Conservation (phyloP, 2,329 filamentous ascomycete species). For the Talaromyces sp. region DNA sequence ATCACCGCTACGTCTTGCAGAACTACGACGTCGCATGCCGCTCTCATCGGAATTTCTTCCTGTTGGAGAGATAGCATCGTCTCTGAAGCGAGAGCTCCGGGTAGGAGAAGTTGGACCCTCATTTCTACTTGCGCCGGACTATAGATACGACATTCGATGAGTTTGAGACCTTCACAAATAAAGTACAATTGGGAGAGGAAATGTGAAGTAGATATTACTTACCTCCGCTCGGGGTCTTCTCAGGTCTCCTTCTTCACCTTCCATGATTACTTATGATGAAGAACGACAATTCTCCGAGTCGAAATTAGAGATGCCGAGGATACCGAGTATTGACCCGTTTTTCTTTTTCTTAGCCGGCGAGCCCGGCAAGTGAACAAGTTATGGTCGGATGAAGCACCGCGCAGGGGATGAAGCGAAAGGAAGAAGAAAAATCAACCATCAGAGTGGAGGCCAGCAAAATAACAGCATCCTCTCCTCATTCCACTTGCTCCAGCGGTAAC, state of each 20-base stretch:
- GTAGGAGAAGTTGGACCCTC: constrained; percentile 14
- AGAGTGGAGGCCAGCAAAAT: constrained; percentile 5
- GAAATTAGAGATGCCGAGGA: background rate
- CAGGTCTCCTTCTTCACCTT: constrained; percentile 6
- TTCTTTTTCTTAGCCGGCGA: background rate
- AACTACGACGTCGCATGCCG: constrained; percentile 26
- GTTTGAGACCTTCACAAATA: too few species aligned
- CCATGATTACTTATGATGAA: constrained; percentile 10
- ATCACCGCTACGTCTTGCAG: constrained; percentile 20
- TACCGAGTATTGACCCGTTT: background rate
- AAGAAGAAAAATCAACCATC: background rate
- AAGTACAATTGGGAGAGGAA: background rate
- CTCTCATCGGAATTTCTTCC: background rate
- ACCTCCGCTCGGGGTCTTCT: constrained; percentile 14
- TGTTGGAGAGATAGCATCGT: constrained; percentile 8
- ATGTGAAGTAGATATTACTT: constrained; percentile 2
- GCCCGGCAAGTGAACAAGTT: background rate
- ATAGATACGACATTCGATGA: background rate
- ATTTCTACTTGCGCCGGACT: constrained; percentile 12
- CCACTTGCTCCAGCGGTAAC: background rate
- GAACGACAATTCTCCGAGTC: background rate
- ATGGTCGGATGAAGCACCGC: background rate
- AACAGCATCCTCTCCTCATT: background rate
- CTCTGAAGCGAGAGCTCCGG: constrained; percentile 3
- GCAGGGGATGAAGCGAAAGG: background rate